Evolutionary conservation across 2,329 filamentous ascomycete genomes (phyloP), one percentile per base, ranked within the genome.

Genomic region (Aspergillus brunneoviolaceus): DNA sequence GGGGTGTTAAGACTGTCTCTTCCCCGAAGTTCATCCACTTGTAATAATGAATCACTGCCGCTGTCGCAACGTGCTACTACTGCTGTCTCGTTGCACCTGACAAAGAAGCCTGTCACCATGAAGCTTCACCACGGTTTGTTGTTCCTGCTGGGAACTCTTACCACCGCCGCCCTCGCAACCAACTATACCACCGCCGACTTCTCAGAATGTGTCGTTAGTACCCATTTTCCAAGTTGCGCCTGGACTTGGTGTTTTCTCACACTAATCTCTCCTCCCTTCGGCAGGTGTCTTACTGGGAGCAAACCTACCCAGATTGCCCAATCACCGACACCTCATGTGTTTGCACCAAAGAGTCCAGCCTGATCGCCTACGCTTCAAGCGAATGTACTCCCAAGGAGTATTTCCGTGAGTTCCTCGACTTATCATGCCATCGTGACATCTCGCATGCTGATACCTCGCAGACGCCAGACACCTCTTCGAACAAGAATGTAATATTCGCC

Each of bases 401-500:
- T 42, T 60, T 62, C 29, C 53, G 62, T 64, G 39, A 14, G 60
- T 51, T 5, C 16, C 3, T 5, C 19, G 7, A 19, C 2, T 2
- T 10, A 6, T 16, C 27, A 3, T 12, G 7, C 39, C 10, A 19
- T 14, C 51, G 54, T 23, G 53, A 9, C 27, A 29, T 23, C 42
- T 10, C 2, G 10, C 12, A 62, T 42, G 33, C 52, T 33, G 58
- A 64, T 59, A 60, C n/a, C 42, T 11, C 27, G 54, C 21, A 39
- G 60, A 39, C 39, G 54, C 19, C 16, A 57, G 51, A 6, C 53
- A 55, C 33, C 12, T 33, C n/a, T 55, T 33, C n/a, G 53, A 55
- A 48, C 6, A 48, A 27, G 35, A 47, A 47, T 65, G 63, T 51
- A 31, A 57, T 39, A 12, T 63, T 16, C 50, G 57, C 31, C 35